Base-by-base conservation (phyloP, 2,329 filamentous ascomycete species). In the Claviceps sp. region DNA sequence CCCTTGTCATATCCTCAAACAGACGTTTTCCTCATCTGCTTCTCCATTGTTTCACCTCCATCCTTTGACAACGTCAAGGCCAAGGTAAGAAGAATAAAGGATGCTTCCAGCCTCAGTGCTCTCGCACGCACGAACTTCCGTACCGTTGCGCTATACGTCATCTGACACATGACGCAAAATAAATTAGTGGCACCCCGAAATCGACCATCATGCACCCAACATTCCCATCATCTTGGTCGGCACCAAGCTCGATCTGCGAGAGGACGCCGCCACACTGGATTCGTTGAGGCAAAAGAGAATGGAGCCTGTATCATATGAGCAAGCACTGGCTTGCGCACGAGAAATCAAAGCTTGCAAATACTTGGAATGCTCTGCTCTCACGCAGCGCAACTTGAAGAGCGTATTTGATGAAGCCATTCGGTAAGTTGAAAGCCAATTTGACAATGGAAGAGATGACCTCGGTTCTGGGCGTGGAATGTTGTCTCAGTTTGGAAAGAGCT, bases 31-130 rank as follows among this genome's bases (percentile, higher is more conserved):
- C 77, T 97, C 59, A 96, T 97, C 67, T 97, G 91, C 74, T 97
- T 97, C 73, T 96, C 90, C 58, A 94, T 97, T 65, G 90, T 96
- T 71, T 94, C 87, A 81, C 91, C 91, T 47, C 88, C 93, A 22
- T 96, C 91, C 36, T 97, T 96, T 65, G 93, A 97, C 72, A 98
- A 98, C 81, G 91, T 98, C 67, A 93, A 89, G 74, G 90, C 90
- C 55, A 98, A 97, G 85, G 90, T 95, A 75, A 59, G 76, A 50
- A 37, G 22, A 20, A 29, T 16, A 16, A 34, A 46, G 16, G 11
- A 26, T 14, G 9, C 7, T 22, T 6, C 9, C 13, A 23, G 5
- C 22, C 47, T 23, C 8, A 34, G 9, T 34, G 29, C 9, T 34
- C 29, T 34, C 29, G 9, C 29, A 34, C 29, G 26, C 26, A 29